A percentile compares a stretch with the other conserved stretches of the same genome.
phyloP scores from a whole-genome alignment of 306 rosid species.

The Citrullus mucosospermus region DNA sequence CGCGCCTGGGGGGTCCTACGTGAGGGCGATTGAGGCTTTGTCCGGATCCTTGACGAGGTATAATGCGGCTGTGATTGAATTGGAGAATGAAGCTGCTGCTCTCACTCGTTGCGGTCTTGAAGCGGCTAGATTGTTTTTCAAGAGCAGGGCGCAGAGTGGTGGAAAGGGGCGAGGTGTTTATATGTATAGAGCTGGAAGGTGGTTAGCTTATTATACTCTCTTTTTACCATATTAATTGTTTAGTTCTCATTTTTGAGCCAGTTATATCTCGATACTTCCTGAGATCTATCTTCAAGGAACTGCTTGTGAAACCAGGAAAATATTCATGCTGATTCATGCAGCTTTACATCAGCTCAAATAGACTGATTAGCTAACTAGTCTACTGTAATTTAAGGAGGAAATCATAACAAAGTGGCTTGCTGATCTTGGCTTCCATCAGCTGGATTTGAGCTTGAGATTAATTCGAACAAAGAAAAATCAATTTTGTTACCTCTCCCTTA shows the following conservation, averaged over 20 bases:
- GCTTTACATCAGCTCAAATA: not conserved
- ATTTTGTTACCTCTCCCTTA: not conserved
- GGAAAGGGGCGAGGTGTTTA: constrained; percentile 78
- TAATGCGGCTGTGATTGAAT: constrained; percentile 74
- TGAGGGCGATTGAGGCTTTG: constrained; percentile 60
- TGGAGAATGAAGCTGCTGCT: constrained; percentile 55
- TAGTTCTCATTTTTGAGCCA: not conserved
- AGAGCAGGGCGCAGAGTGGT: constrained; percentile 46
- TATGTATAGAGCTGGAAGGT: constrained; percentile 95
- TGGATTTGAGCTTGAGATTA: not conserved
- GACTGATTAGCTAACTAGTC: not conserved
- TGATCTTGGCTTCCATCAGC: not conserved
- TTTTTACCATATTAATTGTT: not conserved
- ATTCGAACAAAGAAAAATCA: not conserved
- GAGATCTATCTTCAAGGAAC: not conserved
- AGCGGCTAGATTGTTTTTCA: constrained; percentile 62
- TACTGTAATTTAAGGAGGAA: not conserved
- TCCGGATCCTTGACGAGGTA: constrained; percentile 64
- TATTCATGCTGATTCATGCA: not conserved
- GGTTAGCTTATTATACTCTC: not conserved
- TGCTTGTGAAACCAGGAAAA: not conserved
- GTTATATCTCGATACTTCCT: not conserved
- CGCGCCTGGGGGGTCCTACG: constrained; percentile 45
- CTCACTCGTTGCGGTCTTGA: constrained; percentile 84
- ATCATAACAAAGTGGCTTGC: not conserved